Evolutionary conservation across 1,284 basidiomycete species (phyloP).

Genomic region (Trichosporon sp.): DNA sequence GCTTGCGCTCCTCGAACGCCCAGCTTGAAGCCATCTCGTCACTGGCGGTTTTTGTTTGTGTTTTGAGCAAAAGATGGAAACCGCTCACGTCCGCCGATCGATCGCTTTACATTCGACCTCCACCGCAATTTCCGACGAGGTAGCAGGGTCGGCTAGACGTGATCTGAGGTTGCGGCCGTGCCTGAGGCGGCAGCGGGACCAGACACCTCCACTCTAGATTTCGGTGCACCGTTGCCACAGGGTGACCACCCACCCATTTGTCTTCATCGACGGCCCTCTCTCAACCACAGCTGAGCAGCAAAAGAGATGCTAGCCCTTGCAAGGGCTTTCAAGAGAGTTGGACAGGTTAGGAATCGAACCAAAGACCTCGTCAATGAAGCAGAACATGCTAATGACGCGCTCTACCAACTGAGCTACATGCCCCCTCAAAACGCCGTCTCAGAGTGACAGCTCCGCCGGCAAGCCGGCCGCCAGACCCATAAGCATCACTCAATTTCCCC

Average conservation of each 20-base stretch:
- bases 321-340: no score
- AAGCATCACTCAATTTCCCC: no score
- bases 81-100: background rate
- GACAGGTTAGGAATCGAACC: slow-evolving; percentile 15
- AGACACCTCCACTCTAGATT: background rate
- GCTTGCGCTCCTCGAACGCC: slow-evolving; percentile 38
- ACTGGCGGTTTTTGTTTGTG: background rate
- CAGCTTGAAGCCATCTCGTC: slow-evolving; percentile 13
- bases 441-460: no score
- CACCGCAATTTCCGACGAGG: background rate
- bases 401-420: slow-evolving; percentile 18
- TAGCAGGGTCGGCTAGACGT: background rate
- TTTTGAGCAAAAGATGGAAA: no score
- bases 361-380: slow-evolving; percentile 9
- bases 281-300: background rate
- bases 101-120: background rate
- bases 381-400: slow-evolving; percentile 9
- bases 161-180: background rate
- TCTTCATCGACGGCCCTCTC: background rate
- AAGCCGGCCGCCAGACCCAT: no score
- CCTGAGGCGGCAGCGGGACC: background rate
- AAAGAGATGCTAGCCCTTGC: no score
- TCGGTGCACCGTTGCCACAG: no score
- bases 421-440: no score
- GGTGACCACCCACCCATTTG: background rate